Conservation (phyloP, 2,329 filamentous ascomycete genomes). For the Curvularia eragrostidis region DNA sequence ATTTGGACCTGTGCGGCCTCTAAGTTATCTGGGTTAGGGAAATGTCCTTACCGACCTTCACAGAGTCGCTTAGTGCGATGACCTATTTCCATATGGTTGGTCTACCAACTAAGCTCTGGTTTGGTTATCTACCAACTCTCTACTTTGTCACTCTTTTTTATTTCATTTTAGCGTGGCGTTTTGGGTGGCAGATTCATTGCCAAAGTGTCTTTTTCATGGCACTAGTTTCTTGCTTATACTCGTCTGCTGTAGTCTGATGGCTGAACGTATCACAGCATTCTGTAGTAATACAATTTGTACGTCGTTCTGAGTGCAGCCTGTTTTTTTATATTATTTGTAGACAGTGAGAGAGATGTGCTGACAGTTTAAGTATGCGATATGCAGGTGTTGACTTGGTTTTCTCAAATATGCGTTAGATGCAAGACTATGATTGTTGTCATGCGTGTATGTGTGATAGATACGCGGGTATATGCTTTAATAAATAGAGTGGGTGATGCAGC, state of each 20-base stretch:
- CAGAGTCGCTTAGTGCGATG: background rate
- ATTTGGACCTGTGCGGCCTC: background rate
- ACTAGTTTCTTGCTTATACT: background rate
- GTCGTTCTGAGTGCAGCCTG: background rate
- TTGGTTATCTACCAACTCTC: background rate
- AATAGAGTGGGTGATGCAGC: no score
- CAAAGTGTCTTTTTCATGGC: background rate
- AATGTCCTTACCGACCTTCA: background rate
- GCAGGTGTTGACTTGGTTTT: background rate
- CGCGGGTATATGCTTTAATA: background rate
- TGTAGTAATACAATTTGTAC: background rate
- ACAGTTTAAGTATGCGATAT: background rate
- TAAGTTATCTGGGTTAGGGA: background rate
- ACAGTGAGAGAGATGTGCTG: background rate
- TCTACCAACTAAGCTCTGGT: background rate
- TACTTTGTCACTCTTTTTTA: background rate
- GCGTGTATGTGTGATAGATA: background rate
- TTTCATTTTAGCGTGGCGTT: constrained; percentile 13
- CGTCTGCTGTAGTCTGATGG: background rate
- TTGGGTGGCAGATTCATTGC: background rate
- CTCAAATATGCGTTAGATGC: background rate
- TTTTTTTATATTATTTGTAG: background rate
- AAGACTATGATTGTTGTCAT: background rate
- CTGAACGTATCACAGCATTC: no score
- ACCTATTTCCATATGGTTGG: no score